These are phyloP conservation scores for Helianthus annuus DNA, from an alignment of 129 eudicot species.

Conservation along the genomic window DNA sequence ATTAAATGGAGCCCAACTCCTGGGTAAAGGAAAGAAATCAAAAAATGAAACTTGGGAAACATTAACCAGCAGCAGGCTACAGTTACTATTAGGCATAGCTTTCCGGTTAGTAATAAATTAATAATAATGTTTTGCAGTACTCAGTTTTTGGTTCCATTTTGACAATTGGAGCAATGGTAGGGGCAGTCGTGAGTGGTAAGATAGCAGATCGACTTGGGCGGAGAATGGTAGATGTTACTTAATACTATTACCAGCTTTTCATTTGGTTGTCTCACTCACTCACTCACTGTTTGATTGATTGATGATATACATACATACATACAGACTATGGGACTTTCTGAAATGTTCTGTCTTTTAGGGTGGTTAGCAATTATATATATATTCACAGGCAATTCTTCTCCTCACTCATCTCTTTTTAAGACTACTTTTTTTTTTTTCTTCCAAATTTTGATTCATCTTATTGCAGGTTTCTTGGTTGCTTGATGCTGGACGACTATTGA, in stretches of 20 bases:
- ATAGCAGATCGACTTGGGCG: constrained; percentile 78
- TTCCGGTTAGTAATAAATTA: no score
- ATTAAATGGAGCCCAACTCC: no score
- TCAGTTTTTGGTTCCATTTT: constrained; percentile 86
- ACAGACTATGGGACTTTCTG: constrained; percentile 51
- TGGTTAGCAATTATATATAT: constrained; percentile 78
- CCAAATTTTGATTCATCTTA: not conserved
- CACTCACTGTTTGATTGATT: no score
- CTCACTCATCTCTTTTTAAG: no score
- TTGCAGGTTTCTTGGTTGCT: constrained; percentile 51
- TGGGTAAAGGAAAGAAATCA: no score
- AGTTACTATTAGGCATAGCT: no score
- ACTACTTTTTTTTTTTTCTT: not conserved
- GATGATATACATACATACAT: no score
- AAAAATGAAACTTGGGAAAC: no score
- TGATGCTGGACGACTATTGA: constrained; percentile 65
- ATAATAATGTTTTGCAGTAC: constrained; percentile 50
- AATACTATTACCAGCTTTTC: not conserved
- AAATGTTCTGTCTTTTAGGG: constrained; percentile 60
- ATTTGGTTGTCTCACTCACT: not conserved
- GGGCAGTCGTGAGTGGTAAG: constrained; percentile 81
- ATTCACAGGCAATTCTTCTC: constrained; percentile 51
- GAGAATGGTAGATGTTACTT: constrained; percentile 54
- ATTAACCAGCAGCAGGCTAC: no score
- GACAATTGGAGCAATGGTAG: constrained; percentile 90